Conservation (phyloP, 2,329 filamentous ascomycete species). For the Mycogone perniciosa region DNA sequence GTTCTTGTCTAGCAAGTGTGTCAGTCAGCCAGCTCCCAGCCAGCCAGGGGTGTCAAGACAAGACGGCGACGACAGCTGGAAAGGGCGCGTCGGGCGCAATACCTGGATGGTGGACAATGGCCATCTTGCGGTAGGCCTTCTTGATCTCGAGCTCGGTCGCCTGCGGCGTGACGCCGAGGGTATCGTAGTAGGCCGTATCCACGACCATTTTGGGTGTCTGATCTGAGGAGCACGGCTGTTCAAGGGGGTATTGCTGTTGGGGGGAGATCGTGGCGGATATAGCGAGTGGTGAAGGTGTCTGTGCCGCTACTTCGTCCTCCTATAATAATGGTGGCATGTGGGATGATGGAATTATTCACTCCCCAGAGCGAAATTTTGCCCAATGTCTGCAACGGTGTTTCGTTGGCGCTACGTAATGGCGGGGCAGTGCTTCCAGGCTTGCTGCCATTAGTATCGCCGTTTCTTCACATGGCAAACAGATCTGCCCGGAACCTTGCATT, state of each 20-base stretch:
- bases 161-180: slow-evolving; percentile 73
- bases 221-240: neutral
- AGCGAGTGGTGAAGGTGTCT: neutral
- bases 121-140: slow-evolving; percentile 91
- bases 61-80: slow-evolving; percentile 4
- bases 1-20: slow-evolving; percentile 71
- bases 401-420: slow-evolving; percentile 28
- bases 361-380: slow-evolving; percentile 12
- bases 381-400: neutral
- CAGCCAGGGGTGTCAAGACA: too few relatives aligned
- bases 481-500: too few relatives aligned
- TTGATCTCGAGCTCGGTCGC: slow-evolving; percentile 92
- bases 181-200: slow-evolving; percentile 85
- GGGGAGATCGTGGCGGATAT: neutral
- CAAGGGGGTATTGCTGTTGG: neutral
- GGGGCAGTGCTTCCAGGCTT: slow-evolving; percentile 24
- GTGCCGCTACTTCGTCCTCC: neutral
- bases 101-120: slow-evolving; percentile 89
- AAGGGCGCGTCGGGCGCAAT: slow-evolving; percentile 21
- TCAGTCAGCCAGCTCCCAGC: neutral
- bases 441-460: neutral
- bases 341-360: slow-evolving; percentile 2
- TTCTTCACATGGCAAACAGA: too few relatives aligned
- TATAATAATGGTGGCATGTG: slow-evolving; percentile 5
- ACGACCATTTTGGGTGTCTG: slow-evolving; percentile 61